Conservation (phyloP, 352 stramenopile species). For the Lagenidium giganteum region DNA sequence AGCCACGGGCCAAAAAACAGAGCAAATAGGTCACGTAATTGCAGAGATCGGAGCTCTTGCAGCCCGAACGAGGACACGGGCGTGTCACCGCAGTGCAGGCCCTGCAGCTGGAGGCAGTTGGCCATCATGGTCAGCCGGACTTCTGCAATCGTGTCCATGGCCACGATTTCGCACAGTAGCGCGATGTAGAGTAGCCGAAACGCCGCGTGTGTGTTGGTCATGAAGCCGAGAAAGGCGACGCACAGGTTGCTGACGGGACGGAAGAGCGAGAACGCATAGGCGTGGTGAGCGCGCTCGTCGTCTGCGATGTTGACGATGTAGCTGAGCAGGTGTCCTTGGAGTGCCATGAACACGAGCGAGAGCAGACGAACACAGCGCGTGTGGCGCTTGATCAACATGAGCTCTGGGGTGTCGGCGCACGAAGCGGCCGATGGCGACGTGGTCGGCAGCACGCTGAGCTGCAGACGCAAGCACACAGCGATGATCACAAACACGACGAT, state of each 20-base stretch:
- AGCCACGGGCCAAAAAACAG: conserved; percentile 51
- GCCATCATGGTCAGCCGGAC: conserved; percentile 53
- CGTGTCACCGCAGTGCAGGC: conserved; percentile 40
- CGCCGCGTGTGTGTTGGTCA: conserved; percentile 63
- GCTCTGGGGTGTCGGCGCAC: conserved; percentile 53
- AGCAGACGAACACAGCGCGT: conserved; percentile 37
- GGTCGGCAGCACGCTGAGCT: conserved; percentile 16
- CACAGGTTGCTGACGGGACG: conserved; percentile 41
- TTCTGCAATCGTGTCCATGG: conserved; percentile 41
- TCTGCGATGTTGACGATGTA: conserved; percentile 13
- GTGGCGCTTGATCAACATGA: conserved; percentile 55
- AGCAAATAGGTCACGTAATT: conserved; percentile 29
- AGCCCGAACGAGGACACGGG: conserved; percentile 17
- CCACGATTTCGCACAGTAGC: conserved; percentile 30
- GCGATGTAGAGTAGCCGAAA: conserved; percentile 38
- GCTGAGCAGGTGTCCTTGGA: conserved; percentile 36
- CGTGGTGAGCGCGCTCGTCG: conserved; percentile 5
- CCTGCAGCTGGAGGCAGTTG: conserved; percentile 33
- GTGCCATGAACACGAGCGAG: conserved; percentile 28
- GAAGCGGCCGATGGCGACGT: too few relatives aligned
- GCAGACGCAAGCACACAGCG: conserved; percentile 20
- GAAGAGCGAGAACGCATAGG: conserved; percentile 41
- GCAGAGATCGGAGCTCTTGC: conserved; percentile 21
- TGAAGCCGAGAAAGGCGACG: conserved; percentile 51
- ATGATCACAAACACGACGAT: conserved; percentile 26